phyloP scores from a whole-genome alignment of 768 basidiomycete species.

The Trametopsis cervina region DNA sequence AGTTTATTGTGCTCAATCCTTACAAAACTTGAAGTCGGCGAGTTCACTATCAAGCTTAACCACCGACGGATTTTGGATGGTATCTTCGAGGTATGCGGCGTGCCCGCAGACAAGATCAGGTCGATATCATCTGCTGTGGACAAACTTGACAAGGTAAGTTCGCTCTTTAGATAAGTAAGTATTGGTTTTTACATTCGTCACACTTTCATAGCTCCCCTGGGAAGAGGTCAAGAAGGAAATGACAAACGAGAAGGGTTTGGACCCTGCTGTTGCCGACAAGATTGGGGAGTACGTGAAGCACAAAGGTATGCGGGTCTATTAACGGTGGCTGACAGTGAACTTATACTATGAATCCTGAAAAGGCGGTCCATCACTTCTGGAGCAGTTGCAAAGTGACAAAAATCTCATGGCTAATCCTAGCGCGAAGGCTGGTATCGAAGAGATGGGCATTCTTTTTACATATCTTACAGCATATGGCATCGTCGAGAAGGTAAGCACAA shows the following conservation, averaged over 20 bases:
- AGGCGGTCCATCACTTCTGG: slow-evolving; percentile 73
- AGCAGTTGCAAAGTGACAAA: slow-evolving; percentile 56
- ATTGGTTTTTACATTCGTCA: background rate
- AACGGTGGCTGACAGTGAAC: background rate
- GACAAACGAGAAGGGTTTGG: slow-evolving; percentile 91
- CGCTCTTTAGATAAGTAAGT: background rate
- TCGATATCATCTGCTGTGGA: slow-evolving; percentile 95
- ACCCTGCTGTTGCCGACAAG: slow-evolving; percentile 73
- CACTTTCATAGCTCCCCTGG: slow-evolving; percentile 65
- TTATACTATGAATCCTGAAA: background rate
- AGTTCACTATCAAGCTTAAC: slow-evolving; percentile 94
- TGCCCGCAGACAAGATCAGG: slow-evolving; percentile 82
- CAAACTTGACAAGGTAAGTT: slow-evolving; percentile 88
- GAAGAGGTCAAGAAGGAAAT: slow-evolving; percentile 90
- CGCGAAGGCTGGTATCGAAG: slow-evolving; percentile 76
- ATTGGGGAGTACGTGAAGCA: slow-evolving; percentile 97
- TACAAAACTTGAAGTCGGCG: slow-evolving; percentile 80
- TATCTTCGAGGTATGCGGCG: slow-evolving; percentile 94
- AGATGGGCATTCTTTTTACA: slow-evolving; percentile 81
- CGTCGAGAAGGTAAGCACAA: slow-evolving; percentile 63
- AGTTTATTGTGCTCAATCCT: slow-evolving; percentile 77
- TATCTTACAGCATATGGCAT: slow-evolving; percentile 79
- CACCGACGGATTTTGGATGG: slow-evolving; percentile 97
- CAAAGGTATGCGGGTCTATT: slow-evolving; percentile 62
- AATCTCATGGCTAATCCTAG: slow-evolving; percentile 59